These are phyloP conservation scores for Naegleria lovaniensis DNA, from an alignment of 208 protist species.

Conservation along the genomic window DNA sequence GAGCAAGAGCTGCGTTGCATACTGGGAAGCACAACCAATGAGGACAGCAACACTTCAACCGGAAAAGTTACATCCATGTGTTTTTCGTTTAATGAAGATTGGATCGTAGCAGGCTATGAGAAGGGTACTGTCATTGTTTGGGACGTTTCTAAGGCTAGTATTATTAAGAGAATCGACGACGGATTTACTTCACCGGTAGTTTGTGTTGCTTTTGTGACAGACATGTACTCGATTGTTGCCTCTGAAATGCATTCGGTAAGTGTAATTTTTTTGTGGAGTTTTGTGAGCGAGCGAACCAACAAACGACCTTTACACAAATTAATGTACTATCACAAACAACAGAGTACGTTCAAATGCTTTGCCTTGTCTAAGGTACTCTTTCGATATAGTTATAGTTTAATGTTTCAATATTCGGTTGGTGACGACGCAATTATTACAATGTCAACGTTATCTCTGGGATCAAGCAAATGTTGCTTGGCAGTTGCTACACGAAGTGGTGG, in stretches of 20 bases:
- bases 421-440: neutral
- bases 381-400: neutral
- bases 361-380: neutral
- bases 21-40: neutral
- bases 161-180: neutral
- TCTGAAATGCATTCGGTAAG: neutral
- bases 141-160: neutral
- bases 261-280: too few species aligned
- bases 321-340: neutral
- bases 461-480: neutral
- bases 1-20: neutral
- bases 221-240: neutral
- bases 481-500: neutral
- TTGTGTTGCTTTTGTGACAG: neutral
- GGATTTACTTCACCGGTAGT: neutral
- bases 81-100: neutral
- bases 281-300: too few species aligned
- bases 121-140: neutral
- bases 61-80: neutral
- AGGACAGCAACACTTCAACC: neutral
- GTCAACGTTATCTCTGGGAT: neutral
- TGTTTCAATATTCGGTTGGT: neutral
- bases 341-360: neutral
- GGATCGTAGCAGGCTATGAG: neutral
- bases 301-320: too few species aligned